Conservation (phyloP, 345 rosid genomes). For the Boechera retrofracta region DNA sequence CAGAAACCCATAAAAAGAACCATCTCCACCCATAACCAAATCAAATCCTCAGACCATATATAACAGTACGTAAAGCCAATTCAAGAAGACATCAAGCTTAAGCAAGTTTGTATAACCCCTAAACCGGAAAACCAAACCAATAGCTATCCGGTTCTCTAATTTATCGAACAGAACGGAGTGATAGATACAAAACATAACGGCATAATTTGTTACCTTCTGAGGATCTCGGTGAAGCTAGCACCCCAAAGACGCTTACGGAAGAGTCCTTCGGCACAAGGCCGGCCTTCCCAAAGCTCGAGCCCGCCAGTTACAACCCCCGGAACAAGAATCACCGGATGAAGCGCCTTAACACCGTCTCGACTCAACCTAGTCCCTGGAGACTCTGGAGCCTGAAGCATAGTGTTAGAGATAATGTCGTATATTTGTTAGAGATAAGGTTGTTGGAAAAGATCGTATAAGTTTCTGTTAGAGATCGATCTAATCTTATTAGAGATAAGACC, state of each 20-base stretch:
- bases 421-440: no score
- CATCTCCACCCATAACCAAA: constrained; percentile 5
- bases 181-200: background rate
- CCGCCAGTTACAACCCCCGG: constrained; percentile 82
- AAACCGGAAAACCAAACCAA: constrained; percentile 7
- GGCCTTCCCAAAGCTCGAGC: constrained; percentile 83
- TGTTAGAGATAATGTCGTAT: no score
- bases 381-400: constrained; percentile 57
- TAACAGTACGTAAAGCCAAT: background rate
- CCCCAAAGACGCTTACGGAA: constrained; percentile 83
- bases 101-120: background rate
- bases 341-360: constrained; percentile 61
- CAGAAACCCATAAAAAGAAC: background rate
- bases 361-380: constrained; percentile 58
- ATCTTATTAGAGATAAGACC: no score
- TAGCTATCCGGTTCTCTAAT: background rate
- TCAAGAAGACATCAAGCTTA: no score
- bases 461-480: no score
- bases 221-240: constrained; percentile 66
- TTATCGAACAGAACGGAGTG: background rate
- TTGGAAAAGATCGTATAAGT: no score
- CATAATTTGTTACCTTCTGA: constrained; percentile 53
- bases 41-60: background rate
- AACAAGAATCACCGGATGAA: constrained; percentile 78
- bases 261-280: constrained; percentile 71